Evolutionary conservation across 1,284 basidiomycete genomes (phyloP).

Genomic region (Trichosporon ovoides): DNA sequence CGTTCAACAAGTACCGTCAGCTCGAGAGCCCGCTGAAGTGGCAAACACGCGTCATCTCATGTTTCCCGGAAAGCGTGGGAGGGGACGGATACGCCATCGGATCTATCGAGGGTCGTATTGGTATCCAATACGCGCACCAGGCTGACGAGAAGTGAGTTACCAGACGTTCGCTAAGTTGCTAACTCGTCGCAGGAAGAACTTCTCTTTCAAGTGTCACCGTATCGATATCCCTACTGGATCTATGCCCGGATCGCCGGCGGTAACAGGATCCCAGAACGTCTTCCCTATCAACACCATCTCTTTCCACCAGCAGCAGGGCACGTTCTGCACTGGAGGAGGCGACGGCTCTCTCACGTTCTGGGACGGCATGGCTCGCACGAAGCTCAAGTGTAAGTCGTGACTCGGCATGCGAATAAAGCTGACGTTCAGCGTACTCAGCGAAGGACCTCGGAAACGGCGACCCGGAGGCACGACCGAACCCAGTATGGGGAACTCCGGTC

Average conservation of each 20-base stretch:
- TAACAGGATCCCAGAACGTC: slow-evolving; percentile 59
- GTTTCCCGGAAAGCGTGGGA: slow-evolving; percentile 58
- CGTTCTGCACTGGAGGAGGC: slow-evolving; percentile 84
- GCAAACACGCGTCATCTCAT: slow-evolving; percentile 86
- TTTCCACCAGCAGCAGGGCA: slow-evolving; percentile 88
- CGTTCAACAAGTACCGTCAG: slow-evolving; percentile 45
- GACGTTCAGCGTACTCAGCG: slow-evolving; percentile 26
- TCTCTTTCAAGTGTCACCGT: slow-evolving; percentile 95
- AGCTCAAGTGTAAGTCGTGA: slow-evolving; percentile 69
- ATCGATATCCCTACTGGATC: slow-evolving; percentile 54
- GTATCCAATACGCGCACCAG: slow-evolving; percentile 67
- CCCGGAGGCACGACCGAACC: slow-evolving; percentile 59
- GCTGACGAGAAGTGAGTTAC: slow-evolving; percentile 29
- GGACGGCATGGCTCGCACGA: slow-evolving; percentile 63
- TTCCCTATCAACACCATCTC: slow-evolving; percentile 87
- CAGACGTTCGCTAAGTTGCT: background rate
- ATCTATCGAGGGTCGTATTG: slow-evolving; percentile 90
- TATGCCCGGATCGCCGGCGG: slow-evolving; percentile 33
- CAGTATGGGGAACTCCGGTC: slow-evolving; percentile 38
- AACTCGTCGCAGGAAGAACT: slow-evolving; percentile 63
- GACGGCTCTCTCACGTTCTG: slow-evolving; percentile 45
- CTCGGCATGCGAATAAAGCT: background rate
- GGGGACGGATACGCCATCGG: slow-evolving; percentile 81
- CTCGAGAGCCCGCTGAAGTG: slow-evolving; percentile 79
- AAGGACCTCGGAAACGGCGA: slow-evolving; percentile 62